Percentiles rank a stretch among this genome's conserved stretches.
Conservation (phyloP, 2,329 filamentous ascomycete genomes). For the Verruconis gallopava region DNA sequence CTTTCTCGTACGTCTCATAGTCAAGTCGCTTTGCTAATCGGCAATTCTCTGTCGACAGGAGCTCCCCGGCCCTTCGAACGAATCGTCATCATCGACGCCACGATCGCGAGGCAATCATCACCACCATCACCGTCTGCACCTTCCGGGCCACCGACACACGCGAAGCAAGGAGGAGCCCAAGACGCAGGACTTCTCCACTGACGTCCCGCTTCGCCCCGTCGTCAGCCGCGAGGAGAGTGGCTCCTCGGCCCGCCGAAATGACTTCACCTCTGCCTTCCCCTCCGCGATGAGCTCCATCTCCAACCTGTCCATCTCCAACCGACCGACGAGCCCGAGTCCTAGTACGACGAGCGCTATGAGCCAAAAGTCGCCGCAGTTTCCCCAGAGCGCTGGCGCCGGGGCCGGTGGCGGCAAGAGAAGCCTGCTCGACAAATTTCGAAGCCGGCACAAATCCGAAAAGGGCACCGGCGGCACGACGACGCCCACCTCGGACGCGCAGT, state of each 20-base stretch:
- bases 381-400: not conserved
- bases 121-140: slow-evolving; percentile 44
- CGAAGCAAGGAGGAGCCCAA: slow-evolving; percentile 47
- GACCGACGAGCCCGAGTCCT: slow-evolving; percentile 71
- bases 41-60: slow-evolving; percentile 4
- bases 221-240: slow-evolving; percentile 63
- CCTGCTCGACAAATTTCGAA: slow-evolving; percentile 40
- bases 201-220: slow-evolving; percentile 53
- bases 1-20: no score
- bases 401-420: slow-evolving; percentile 29
- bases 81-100: slow-evolving; percentile 2
- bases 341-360: slow-evolving; percentile 46
- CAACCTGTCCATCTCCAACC: slow-evolving; percentile 32
- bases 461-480: slow-evolving; percentile 11
- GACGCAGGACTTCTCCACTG: slow-evolving; percentile 20
- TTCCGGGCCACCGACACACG: slow-evolving; percentile 57
- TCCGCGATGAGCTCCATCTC: slow-evolving; percentile 39
- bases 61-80: slow-evolving; percentile 7
- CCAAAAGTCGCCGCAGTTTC: slow-evolving; percentile 26
- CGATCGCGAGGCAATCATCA: slow-evolving; percentile 25
- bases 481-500: slow-evolving; percentile 18
- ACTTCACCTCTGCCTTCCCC: slow-evolving; percentile 34
- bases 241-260: slow-evolving; percentile 40
- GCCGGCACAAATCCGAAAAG: slow-evolving; percentile 34
- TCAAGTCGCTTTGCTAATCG: no score